Base-by-base conservation (phyloP, 2,329 filamentous ascomycete genomes). In the Phialocephala subalpina region DNA sequence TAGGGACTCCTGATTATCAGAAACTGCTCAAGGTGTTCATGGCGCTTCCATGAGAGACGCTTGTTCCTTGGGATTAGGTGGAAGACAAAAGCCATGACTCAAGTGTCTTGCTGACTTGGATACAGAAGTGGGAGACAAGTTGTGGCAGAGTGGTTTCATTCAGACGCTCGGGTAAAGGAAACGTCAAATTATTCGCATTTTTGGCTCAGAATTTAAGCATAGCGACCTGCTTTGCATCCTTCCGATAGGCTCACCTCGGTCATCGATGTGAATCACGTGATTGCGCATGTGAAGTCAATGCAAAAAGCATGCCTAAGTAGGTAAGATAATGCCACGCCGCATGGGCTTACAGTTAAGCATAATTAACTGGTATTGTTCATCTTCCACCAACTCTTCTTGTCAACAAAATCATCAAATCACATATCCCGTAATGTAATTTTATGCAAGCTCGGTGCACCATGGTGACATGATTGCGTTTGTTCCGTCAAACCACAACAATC, bases 21-120 rank as follows among this genome's bases (percentile, higher is more conserved):
- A 59, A 63, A 18, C 29, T 57, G 27, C 55, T 63, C 18, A 59
- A 59, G 16, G 38, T 58, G 9, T 63, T 58, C 16, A 58, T 59
- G 61, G 56, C 53, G 16, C 36, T 63, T 16, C 61, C 60, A 14
- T 61, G 40, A 22, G 20, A 25, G 25, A 49, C n/a, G 7, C 6
- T 45, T n/a, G 18, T n/a, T n/a, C 16, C 2, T 45, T 3, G 2
- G 14, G 16, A 45, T n/a, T 14, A n/a, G 9, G 36, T 9, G 2
- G 36, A 11, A 9, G 18, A 40, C 36, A 16, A 12, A 40, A 12
- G 36, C 11, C 11, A 40, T 40, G 3, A n/a, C n/a, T 47, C 18
- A 47, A 47, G 12, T 47, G n/a, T n/a, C 18, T 14, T n/a, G n/a
- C 42, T 47, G 42, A 20, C 18, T 22, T 47, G 42, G 18, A 7